Base-by-base conservation (phyloP, 352 stramenopile species). In the Plasmopara halstedii region DNA sequence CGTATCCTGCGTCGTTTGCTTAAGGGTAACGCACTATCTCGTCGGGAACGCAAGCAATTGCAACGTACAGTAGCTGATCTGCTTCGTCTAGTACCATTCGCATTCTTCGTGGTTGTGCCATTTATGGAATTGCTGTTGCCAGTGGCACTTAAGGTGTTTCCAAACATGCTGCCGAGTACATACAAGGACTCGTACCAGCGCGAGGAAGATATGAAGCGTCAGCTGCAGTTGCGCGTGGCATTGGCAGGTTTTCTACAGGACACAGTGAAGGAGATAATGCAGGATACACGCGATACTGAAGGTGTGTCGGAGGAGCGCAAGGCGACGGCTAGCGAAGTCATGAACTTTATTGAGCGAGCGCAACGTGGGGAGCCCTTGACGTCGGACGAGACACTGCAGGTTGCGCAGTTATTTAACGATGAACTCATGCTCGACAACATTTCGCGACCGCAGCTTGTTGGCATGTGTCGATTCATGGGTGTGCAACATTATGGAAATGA, bases 391-490 rank as follows among this genome's bases (percentile, higher is more conserved):
- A 88, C 84, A 35, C 67, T 93, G 23, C 75, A 94, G 58, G 96
- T 98, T 39, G 83, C 91, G 4, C 84, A 79, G 25, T 82, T 97
- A 20, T 98, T 99, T 57, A 92, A 96, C 66, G 96, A 99, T 64
- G 95, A 99, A 62, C 70, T 99, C 34, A 99, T 97, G 55, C 73
- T 99, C 25, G 94, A 98, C 71, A 98, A 99, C 61, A 97, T 99
- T 64, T 93, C 88, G 6, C 73, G 95, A 25, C 94, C 96, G 62
- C 95, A 99, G 62, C 83, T 99, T 34, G 94, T 98, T 18, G 92
- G 85, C 32, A 94, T 99, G 88, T 98, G 94, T 56, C 84, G 85
- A 29, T 99, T 97, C 69, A 98, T 99, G 95, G 84, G 85, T 17
- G 84, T 99, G 32, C 71, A 94, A 50, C 87, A 94, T 20, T 99